Base-by-base conservation (phyloP, 176 grass and related monocot genomes). In the Coix lacrymajobi region DNA sequence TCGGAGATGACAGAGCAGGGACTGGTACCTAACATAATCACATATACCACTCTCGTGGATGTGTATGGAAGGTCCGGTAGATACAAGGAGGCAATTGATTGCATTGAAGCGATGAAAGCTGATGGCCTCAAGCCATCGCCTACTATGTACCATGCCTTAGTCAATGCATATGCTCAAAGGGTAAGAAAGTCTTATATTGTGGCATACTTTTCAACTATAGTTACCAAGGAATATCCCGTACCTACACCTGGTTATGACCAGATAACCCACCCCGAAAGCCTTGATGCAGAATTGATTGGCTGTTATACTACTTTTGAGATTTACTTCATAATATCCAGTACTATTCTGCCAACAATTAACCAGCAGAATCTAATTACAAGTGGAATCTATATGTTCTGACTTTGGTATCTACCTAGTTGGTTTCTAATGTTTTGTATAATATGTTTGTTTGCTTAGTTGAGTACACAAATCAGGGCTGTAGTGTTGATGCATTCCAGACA, bases 141-240 rank as follows among this genome's bases (percentile, higher is more conserved):
- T 43, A 95, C 89, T 74, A 98, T 98, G 89, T 98, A 98, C 69
- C 91, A 95, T 90, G 96, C 96, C 46, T 82, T 98, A 62, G 90
- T 98, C 69, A 98, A 98, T 90, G 92, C 92, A 43, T 98, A 98
- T 17, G 92, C 96, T 46, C 92, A 93, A 85, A 95, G 92, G 87
- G 92, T 98, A 88, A 65, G 81, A 41, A 26, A 37, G 3, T 34
- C 61, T 32, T 75, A 76, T 62, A 40, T 4, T 67, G 20, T 75
- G 25, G 29, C 17, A 60, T 86, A 69, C 71, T 80, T 46, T 36
- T 16, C 13, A 12, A 17, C 71, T 84, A 37, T 66, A 20, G 4
- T 44, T 73, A 40, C 20, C 2, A n/a, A 41, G 51, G 26, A 44
- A 28, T 72, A 62, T 64, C 54, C 31, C 11, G 6, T 34, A 7